These are phyloP conservation scores for Metschnikowia rubicola DNA, from an alignment of 805 yeast genomes.

Conservation along the genomic window DNA sequence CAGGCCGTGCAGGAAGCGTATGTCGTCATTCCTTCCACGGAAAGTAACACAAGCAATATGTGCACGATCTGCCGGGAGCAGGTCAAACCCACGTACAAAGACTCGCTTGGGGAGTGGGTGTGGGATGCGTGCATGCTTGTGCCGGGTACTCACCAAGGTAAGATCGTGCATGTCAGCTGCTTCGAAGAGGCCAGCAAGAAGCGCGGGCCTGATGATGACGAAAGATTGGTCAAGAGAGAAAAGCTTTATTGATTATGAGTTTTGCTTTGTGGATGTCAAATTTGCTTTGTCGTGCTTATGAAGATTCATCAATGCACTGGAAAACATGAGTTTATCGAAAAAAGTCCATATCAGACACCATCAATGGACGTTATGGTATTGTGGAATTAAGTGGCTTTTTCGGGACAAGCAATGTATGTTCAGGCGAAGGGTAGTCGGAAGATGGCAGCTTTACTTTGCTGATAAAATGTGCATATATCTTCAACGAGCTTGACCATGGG, in stretches of 20 bases:
- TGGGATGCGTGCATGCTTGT: conserved; percentile 39
- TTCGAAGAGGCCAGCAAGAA: conserved; percentile 37
- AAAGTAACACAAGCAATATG: conserved; percentile 45
- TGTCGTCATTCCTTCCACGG: conserved; percentile 65
- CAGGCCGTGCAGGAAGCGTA: conserved; percentile 22
- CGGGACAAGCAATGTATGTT: too few relatives aligned
- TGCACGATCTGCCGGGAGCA: conserved; percentile 42
- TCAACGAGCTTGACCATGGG: too few relatives aligned
- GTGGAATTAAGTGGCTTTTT: too few relatives aligned
- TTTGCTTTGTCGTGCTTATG: too few relatives aligned
- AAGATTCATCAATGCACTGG: too few relatives aligned
- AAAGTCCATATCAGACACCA: too few relatives aligned
- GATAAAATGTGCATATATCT: too few relatives aligned
- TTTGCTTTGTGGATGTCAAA: too few relatives aligned
- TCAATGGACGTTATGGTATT: too few relatives aligned
- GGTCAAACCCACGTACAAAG: conserved; percentile 42
- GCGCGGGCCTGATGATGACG: conserved; percentile 28
- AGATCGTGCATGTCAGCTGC: conserved; percentile 40
- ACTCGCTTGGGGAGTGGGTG: conserved; percentile 45
- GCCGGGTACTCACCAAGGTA: conserved; percentile 35
- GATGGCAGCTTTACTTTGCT: too few relatives aligned
- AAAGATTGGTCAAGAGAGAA: conserved; percentile 23
- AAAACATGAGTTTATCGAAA: too few relatives aligned
- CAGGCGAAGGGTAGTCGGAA: too few relatives aligned
- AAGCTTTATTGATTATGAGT: not conserved